These are phyloP conservation scores for Schizosaccharomyces pombe DNA, from an alignment of 805 yeast species.

Conservation along the genomic window ASM294v3 CU329670.1:963501-964000, in stretches of 20 bases:
- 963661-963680: not conserved
- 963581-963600: conserved; percentile 1
- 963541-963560: not conserved
- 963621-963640: not conserved
- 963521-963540: too few species aligned
- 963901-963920: not conserved
- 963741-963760: conserved; percentile 2
- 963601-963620: not conserved
- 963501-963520: too few species aligned
- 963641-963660: not conserved
- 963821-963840: not conserved
- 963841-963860: not conserved
- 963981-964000: too few species aligned
- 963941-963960: not conserved
- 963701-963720: conserved; percentile 1
- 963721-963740: not conserved
- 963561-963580: not conserved
- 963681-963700: not conserved
- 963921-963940: not conserved
- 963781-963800: not conserved
- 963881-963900: not conserved
- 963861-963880: not conserved
- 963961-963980: not conserved
- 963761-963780: not conserved
- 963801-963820: not conserved